These are phyloP conservation scores for Eucalyptus pumila DNA, from an alignment of 345 rosid species.

Conservation along the genomic window DNA sequence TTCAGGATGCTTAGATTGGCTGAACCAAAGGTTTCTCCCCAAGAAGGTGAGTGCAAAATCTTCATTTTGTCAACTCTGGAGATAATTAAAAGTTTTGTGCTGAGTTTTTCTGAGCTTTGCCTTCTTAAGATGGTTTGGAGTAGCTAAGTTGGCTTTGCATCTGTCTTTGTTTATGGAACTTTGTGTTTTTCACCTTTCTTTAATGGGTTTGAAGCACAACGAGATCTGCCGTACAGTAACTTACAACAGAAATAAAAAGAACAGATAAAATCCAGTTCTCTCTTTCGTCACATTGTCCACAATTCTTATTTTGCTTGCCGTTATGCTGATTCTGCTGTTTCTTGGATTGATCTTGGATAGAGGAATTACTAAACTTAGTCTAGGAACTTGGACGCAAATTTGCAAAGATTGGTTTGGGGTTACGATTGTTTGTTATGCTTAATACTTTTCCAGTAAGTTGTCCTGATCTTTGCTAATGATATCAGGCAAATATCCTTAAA, in stretches of 20 bases:
- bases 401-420: not conserved
- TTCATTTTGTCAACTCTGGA: not conserved
- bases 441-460: not conserved
- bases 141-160: not conserved
- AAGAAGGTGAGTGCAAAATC: slow-evolving; percentile 28
- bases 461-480: not conserved
- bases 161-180: not conserved
- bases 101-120: not conserved
- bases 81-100: not conserved
- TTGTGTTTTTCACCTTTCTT: not conserved
- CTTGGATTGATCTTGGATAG: not conserved
- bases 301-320: not conserved
- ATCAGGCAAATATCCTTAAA: not conserved
- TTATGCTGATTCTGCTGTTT: not conserved
- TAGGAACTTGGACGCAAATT: not conserved
- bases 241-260: not conserved
- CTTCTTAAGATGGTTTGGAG: not conserved
- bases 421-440: not conserved
- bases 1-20: slow-evolving; percentile 12
- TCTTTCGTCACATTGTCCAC: not conserved
- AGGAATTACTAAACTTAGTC: not conserved
- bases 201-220: not conserved
- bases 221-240: not conserved
- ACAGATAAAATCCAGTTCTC: not conserved
- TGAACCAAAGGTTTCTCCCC: slow-evolving; percentile 34